phyloP scores from a whole-genome alignment of 202 grass and related monocot genomes.

The Panicum virgatum region DNA sequence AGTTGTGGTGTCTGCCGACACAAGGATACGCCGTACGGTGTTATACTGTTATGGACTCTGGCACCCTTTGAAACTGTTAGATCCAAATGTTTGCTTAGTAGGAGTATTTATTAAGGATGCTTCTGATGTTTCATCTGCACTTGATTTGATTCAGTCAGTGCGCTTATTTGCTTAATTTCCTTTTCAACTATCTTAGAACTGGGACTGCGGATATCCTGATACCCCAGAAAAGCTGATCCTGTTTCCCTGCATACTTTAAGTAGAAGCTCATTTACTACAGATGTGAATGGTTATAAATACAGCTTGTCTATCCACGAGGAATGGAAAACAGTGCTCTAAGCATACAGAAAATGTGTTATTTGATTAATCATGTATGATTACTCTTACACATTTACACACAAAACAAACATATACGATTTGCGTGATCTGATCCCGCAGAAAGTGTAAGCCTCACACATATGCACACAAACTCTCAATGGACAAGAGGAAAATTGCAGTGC shows the following conservation, averaged over 20 bases:
- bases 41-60: too few relatives aligned
- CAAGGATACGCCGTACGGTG: not conserved
- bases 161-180: too few relatives aligned
- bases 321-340: not conserved
- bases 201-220: not conserved
- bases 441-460: constrained; percentile 15
- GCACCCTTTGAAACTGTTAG: not conserved
- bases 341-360: constrained; percentile 13
- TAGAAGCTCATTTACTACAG: not conserved
- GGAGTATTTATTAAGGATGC: not conserved
- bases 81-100: not conserved
- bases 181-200: too few relatives aligned
- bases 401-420: constrained; percentile 38
- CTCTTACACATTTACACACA: constrained; percentile 41
- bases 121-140: not conserved
- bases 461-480: constrained; percentile 28
- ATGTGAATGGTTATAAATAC: not conserved
- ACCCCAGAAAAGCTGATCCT: too few relatives aligned
- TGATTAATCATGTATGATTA: constrained; percentile 20
- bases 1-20: not conserved
- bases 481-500: constrained; percentile 25
- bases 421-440: constrained; percentile 8
- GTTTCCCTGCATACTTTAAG: not conserved
- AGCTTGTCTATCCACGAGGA: not conserved
- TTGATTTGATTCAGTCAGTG: not conserved